Evolutionary conservation across 1,284 basidiomycete species (phyloP).

Genomic region (Golubevia pallescens): DNA sequence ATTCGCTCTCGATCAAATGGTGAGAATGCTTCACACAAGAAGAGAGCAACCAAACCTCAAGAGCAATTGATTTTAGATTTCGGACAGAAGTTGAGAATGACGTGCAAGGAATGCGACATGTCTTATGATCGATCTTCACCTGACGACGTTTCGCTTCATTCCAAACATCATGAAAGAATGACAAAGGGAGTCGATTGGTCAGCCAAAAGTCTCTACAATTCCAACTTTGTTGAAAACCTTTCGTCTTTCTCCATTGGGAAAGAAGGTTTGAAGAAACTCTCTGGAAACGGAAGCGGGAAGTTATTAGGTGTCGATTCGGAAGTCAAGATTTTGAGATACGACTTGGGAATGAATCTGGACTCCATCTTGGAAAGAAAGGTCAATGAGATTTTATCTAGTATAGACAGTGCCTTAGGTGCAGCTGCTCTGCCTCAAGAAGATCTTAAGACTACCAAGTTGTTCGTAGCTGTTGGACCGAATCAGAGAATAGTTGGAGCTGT

Average conservation of each 20-base stretch:
- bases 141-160: constrained; percentile 38
- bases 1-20: no score
- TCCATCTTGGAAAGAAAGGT: constrained; percentile 7
- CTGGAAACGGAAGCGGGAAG: neutral
- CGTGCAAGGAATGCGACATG: constrained; percentile 42
- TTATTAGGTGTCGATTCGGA: constrained; percentile 1
- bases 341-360: constrained; percentile 27
- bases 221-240: neutral
- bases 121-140: constrained; percentile 42
- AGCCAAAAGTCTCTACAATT: constrained; percentile 18
- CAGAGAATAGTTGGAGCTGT: constrained; percentile 31
- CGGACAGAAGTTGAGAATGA: constrained; percentile 39
- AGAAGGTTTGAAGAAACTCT: neutral
- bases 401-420: constrained; percentile 48
- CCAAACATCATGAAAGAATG: constrained; percentile 35
- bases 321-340: constrained; percentile 25
- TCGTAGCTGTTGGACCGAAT: constrained; percentile 26
- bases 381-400: constrained; percentile 28
- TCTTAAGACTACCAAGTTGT: constrained; percentile 23
- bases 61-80: constrained; percentile 50
- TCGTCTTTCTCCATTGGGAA: neutral
- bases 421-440: constrained; percentile 18
- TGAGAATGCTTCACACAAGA: no score
- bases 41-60: constrained; percentile 4
- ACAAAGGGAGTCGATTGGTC: constrained; percentile 43